Conservation (phyloP, 2,329 filamentous ascomycete species). For the Coniochaeta pulveracea region DNA sequence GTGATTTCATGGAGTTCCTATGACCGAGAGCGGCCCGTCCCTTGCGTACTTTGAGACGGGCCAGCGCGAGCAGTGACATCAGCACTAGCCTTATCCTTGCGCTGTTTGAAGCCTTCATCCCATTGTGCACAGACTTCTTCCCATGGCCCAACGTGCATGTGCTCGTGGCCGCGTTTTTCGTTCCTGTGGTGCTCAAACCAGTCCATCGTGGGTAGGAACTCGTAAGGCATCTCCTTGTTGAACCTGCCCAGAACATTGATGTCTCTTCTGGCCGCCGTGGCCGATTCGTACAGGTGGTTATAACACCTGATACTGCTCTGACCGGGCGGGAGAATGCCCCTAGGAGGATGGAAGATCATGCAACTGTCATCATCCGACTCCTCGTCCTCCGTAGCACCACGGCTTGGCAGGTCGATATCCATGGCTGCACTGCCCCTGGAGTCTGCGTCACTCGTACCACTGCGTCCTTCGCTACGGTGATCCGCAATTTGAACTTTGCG, state of each 20-base stretch:
- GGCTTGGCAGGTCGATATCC: conserved; percentile 7
- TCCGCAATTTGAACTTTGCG: neutral
- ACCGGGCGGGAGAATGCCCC: conserved; percentile 10
- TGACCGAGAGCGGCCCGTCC: no score
- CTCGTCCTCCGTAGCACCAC: conserved; percentile 8
- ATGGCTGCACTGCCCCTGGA: conserved; percentile 9
- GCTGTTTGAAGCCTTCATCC: no score
- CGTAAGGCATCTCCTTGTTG: conserved; percentile 21
- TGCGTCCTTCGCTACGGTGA: neutral
- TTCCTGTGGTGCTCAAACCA: conserved; percentile 39
- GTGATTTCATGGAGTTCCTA: no score
- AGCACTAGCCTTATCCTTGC: no score
- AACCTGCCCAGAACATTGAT: conserved; percentile 9
- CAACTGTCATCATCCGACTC: conserved; percentile 15
- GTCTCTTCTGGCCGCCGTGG: conserved; percentile 11
- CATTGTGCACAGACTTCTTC: conserved; percentile 28
- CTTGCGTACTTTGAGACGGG: no score
- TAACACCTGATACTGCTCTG: conserved; percentile 19
- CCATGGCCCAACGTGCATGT: conserved; percentile 34
- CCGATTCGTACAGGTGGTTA: conserved; percentile 32
- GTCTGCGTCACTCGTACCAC: neutral
- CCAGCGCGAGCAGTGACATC: no score
- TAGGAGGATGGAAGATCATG: conserved; percentile 36
- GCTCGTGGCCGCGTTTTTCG: conserved; percentile 36
- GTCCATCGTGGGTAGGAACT: conserved; percentile 32